Percentiles rank a stretch among this genome's conserved stretches.
Evolutionary conservation across 2,329 filamentous ascomycete species (phyloP).

Genomic region (Curvularia hawaiiensis): DNA sequence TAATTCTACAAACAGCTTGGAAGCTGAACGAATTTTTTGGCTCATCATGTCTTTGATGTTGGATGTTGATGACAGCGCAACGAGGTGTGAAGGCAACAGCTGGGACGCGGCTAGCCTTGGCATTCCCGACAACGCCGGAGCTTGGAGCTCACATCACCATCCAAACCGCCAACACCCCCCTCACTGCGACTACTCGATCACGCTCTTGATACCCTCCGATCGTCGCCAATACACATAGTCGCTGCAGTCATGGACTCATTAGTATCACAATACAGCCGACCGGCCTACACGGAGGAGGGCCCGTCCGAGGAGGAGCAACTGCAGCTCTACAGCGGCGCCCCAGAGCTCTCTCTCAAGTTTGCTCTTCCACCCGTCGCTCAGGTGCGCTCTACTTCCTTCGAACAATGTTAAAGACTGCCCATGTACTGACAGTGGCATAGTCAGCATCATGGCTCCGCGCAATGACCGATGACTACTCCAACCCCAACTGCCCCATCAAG

Average conservation of each 20-base stretch:
- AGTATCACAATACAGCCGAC: constrained; percentile 87
- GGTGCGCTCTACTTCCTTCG: too few relatives aligned
- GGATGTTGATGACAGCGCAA: background rate
- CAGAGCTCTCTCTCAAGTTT: constrained; percentile 88
- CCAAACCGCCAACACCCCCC: constrained; percentile 21
- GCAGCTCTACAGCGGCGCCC: constrained; percentile 68
- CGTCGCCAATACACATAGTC: constrained; percentile 15
- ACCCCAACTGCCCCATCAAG: constrained; percentile 98
- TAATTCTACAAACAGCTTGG: background rate
- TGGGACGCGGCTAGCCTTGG: constrained; percentile 19
- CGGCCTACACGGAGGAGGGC: constrained; percentile 74
- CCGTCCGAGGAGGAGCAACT: constrained; percentile 76
- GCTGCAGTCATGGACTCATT: constrained; percentile 77
- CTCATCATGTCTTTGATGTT: background rate
- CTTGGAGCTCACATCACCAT: constrained; percentile 24
- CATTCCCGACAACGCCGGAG: constrained; percentile 19
- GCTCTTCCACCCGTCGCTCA: constrained; percentile 91
- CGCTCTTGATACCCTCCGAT: constrained; percentile 6
- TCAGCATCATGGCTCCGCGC: constrained; percentile 94
- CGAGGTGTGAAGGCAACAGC: constrained; percentile 14
- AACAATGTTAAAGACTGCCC: too few relatives aligned
- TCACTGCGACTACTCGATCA: constrained; percentile 18
- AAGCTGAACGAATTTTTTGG: background rate
- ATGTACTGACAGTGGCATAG: constrained; percentile 55
- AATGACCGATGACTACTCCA: constrained; percentile 95